Base-by-base conservation (phyloP, 2,329 filamentous ascomycete genomes). In the Cercospora zeina region DNA sequence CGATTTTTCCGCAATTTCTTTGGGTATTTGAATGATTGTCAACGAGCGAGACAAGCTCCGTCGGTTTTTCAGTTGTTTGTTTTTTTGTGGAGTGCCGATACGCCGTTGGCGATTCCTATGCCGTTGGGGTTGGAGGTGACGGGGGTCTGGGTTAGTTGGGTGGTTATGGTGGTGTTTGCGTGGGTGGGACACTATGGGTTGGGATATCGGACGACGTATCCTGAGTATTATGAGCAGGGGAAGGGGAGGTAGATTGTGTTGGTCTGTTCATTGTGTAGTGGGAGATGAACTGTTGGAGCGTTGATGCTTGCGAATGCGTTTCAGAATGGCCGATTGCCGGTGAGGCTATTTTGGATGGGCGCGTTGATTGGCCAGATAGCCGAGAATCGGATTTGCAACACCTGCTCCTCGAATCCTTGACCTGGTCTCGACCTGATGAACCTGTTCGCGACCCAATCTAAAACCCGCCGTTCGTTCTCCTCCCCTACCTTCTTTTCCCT, bases 1-100 rank as follows among this genome's bases (percentile, higher is more conserved):
- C 33, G 64, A 21, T 68, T 68, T 47, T 68, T 68, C 30, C 42
- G 66, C 4, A 68, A 68, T 16, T 68, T 68, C 53, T 68, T 68
- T 57, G 66, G 66, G 24, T 68, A 68, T 47, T 39, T 68, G 31
- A 59, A 62, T 31, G 66, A 68, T 51, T 68, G 66, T 50, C 67
- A 68, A 37, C 54, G 58, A n/a, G 59, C 57, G 9, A 60, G 63
- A 53, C 58, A 37, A 27, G 31, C 58, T 5, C 66, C 66, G 8
- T 61, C 56, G 24, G 62, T 68, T 9, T 68, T 68, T 49, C 66
- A 68, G 42, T 58, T 68, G 49, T 67, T 68, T 36, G 66, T 68
- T 7, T 68, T 68, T 49, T 49, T 68, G 47, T 61, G 65, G 54
- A 62, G 58, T n/a, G 62, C 65, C 21, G 65, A 68, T 55, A 65